Base-by-base conservation (phyloP, 257 asterid genomes). In the Jaltomata sinuosa region DNA sequence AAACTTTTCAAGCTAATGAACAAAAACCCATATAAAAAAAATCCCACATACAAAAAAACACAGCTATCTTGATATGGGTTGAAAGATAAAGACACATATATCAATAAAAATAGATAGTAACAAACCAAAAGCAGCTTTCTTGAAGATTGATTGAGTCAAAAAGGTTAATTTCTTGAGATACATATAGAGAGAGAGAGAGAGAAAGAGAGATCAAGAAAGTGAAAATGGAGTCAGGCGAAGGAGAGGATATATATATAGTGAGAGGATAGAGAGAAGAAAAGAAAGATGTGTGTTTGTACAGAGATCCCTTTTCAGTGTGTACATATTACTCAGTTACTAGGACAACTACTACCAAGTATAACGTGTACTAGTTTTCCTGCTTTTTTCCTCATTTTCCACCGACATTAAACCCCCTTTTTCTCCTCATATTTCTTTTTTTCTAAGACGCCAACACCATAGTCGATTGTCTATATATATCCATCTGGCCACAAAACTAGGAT, bases 231-330 rank as follows among this genome's bases (percentile, higher is more conserved):
- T 11, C 53, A 38, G 32, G 32, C 21, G 53, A 38, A 38, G 79
- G 3, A 67, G 45, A 65, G 45, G 25, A 31, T 42, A 45, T 6
- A 74, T 49, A 25, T 47, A 76, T 47, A 76, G 40, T 22, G 52
- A 45, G 25, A 74, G 11, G 38, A 45, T 74, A 42, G 40, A 74
- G 38, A 74, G 32, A 5, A 71, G 40, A 72, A 40, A 72, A 8
- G 18, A 34, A 18, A 67, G 27, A 32, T 32, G 49, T 27, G 42
- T 31, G 40, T 76, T 27, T 49, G 42, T 76, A 76, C 81, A 76
- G 81, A 76, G 81, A 76, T 27, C 81, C 81, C 61, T 47, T 76
- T 76, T 76, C 81, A 76, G 81, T 76, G 62, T 49, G 62, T 47
- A 27, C 62, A 49, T 76, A 76, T 76, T 76, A 76, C 81, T 76